A percentile compares a stretch with the other conserved stretches of the same genome.
Evolutionary conservation across 1,139 yeast species (phyloP).

Genomic region (Pichia sp.): DNA sequence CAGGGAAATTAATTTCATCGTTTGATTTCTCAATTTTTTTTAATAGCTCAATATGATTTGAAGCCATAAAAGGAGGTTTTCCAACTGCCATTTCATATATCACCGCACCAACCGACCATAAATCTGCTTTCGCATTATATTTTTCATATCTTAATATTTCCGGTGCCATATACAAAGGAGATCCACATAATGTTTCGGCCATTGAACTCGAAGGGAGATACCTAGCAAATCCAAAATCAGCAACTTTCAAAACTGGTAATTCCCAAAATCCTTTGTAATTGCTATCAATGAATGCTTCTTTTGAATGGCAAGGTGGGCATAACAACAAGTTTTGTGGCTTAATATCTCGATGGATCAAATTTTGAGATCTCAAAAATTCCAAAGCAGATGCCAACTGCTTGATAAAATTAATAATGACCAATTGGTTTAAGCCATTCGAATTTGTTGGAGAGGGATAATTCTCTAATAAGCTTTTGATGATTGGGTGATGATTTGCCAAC

Average conservation of each 20-base stretch:
- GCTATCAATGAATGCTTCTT: constrained; percentile 44
- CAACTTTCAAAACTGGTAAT: constrained; percentile 82
- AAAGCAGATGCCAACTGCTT: constrained; percentile 84
- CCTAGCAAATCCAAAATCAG: constrained; percentile 97
- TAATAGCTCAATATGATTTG: constrained; percentile 82
- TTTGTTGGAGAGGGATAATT: constrained; percentile 76
- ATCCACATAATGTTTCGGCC: constrained; percentile 96
- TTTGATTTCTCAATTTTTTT: constrained; percentile 77
- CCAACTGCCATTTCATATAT: constrained; percentile 93
- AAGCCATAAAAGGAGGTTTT: constrained; percentile 89
- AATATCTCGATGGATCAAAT: constrained; percentile 84
- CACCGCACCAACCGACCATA: constrained; percentile 98
- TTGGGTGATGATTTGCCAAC: constrained; percentile 67
- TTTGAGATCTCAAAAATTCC: constrained; percentile 68
- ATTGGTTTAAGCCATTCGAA: constrained; percentile 71
- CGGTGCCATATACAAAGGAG: constrained; percentile 98
- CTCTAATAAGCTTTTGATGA: constrained; percentile 65
- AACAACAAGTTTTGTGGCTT: constrained; percentile 90
- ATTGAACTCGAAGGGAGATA: constrained; percentile 84
- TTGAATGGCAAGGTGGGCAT: constrained; percentile 64
- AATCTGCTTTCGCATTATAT: constrained; percentile 93
- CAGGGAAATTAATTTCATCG: constrained; percentile 71
- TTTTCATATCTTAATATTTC: constrained; percentile 91
- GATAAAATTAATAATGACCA: constrained; percentile 72
- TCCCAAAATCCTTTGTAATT: constrained; percentile 78